Conservation (phyloP, 768 basidiomycete species). For the Lentinula aciculospora region DNA sequence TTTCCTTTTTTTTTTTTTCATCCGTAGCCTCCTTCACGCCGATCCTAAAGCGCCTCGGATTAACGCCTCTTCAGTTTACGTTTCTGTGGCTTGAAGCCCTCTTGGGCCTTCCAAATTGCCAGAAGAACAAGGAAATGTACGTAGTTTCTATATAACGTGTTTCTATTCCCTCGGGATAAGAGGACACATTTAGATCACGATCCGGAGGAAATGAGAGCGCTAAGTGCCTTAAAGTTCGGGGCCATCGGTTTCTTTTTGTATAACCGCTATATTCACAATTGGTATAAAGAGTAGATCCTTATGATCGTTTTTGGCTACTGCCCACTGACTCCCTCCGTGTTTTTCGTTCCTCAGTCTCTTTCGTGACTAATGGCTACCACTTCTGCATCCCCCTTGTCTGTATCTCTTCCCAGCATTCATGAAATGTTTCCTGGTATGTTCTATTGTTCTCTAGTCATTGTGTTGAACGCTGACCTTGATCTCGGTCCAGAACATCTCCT, state of each 20-base stretch:
- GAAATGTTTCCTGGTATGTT: slow-evolving; percentile 51
- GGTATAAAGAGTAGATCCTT: not conserved
- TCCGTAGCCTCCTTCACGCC: not conserved
- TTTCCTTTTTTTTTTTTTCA: not conserved
- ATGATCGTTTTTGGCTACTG: not conserved
- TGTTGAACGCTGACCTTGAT: not conserved
- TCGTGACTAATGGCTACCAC: not conserved
- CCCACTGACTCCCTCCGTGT: not conserved
- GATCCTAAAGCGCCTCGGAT: not conserved
- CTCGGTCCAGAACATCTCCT: slow-evolving; percentile 14
- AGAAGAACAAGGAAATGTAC: slow-evolving; percentile 1
- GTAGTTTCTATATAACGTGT: slow-evolving; percentile 5
- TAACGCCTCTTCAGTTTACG: not conserved
- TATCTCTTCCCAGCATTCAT: slow-evolving; percentile 42
- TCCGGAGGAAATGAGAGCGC: not conserved
- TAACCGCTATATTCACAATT: not conserved
- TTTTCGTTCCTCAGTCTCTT: not conserved
- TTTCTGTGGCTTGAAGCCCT: not conserved
- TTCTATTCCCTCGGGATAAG: slow-evolving; percentile 4
- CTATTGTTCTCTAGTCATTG: not conserved
- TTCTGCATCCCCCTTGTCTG: not conserved
- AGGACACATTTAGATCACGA: not conserved
- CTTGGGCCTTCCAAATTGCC: not conserved
- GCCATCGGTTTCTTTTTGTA: not conserved
- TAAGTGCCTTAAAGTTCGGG: not conserved